Evolutionary conservation across 768 basidiomycete species (phyloP), one percentile per base, ranked within the genome.

Genomic region (Mycena galopus): DNA sequence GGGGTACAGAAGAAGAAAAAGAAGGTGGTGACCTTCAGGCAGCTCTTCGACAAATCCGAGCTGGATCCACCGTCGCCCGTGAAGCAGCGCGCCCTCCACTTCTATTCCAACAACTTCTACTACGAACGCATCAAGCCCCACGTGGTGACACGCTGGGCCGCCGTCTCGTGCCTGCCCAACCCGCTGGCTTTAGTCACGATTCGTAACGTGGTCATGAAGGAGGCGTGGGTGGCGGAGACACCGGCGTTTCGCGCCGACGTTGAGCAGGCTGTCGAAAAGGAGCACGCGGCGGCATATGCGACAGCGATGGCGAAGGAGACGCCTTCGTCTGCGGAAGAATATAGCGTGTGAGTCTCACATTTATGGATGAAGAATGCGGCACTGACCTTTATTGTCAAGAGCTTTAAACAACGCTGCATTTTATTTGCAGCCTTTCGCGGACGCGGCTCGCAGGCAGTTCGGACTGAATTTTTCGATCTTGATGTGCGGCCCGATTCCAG

Each of bases 21-120:
- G 21, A 5, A 23, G 0, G 3, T 35, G 0, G 39, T 25, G 21
- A 51, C 33, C 25, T 68, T 68, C 59, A 68, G 37, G 11, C 19
- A 35, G 7, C 50, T 68, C 19, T 68, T 68, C 59, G 33, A 68
- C 32, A 62, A 39, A 44, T 7, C 32, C 0, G 59, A 53, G 59
- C 25, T 68, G 7, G 59, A 37, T 0, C 59, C 67, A 1, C 50
- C 67, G 1, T 23, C 35, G 0, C 67, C 68, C 0, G 55, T 58
- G 27, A 69, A 69, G 14, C 17, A 39, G 1, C 68, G 68, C 42
- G 10, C 27, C 16, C 37, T 65, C 1, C 23, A 58, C 21, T 67
- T 21, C n/a, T 67, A 58, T 29, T 67, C 65, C 7, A 39, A 32
- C 4, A 17, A 44, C 0, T 67, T 58, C 29, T 67, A 67, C 39